Base-by-base conservation (phyloP, 176 grass and related monocot genomes). In the Cenchrus purpureus region DNA sequence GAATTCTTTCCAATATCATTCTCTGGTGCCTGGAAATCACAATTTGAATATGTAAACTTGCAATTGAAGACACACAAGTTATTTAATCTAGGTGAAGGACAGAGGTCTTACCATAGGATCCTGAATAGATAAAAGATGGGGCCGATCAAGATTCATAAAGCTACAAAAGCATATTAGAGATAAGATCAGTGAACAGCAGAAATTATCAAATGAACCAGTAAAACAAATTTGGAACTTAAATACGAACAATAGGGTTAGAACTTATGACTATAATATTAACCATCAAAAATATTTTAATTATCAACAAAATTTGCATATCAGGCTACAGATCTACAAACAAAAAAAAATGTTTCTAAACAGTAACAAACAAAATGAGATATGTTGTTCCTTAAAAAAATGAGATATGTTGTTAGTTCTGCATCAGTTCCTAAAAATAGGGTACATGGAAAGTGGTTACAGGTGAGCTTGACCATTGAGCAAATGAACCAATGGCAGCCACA, bases 1-100 rank as follows among this genome's bases (percentile, higher is more conserved):
- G 97, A 99, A 84, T 89, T 99, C 86, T 88, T 97, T 79, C 88
- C 94, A n/a, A 99, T 92, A 80, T 99, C 97, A 92, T 97, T 99
- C 77, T 96, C 94, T 70, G 94, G 82, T 67, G 81, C 88, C 97
- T 99, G 58, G 44, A 32, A 68, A 85, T 52, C 7, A 79, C 10
- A 73, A 75, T 63, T 71, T 76, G 31, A 15, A 83, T 79, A 74
- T 65, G 71, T 77, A 88, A 87, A 88, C 73, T 46, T 85, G 54
- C 14, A 53, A 59, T 59, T 73, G 57, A 74, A 79, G 46, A 65
- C 44, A 53, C 44, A 77, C 14, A 79, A 77, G 32, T 49, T 54
- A 72, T 62, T 60, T 28, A 82, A 71, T 66, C 45, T 74, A 87
- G 63, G 63, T 73, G 64, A 91, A 72, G 76, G 54, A 79, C 67